Conservation (phyloP, 805 yeast species). For the Lipomyces mesembrius region DNA sequence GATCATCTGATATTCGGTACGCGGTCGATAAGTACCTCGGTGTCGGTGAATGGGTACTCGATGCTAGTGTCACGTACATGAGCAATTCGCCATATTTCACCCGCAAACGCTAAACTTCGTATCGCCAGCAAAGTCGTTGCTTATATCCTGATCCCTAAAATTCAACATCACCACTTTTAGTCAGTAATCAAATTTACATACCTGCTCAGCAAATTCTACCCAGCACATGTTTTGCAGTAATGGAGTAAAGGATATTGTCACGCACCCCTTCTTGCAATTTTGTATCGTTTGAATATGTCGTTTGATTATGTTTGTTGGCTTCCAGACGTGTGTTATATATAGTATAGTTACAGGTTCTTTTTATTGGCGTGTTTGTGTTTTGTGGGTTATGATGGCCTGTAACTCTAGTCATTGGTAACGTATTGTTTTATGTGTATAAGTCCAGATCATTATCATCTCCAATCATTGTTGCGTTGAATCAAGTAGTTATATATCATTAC, state of each 20-base stretch:
- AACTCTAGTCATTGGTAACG: neutral
- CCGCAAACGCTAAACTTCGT: slow-evolving; percentile 39
- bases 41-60: slow-evolving; percentile 83
- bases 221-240: neutral
- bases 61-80: slow-evolving; percentile 69
- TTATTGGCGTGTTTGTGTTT: slow-evolving; percentile 2
- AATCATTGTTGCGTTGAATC: neutral
- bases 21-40: slow-evolving; percentile 68
- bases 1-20: slow-evolving; percentile 52
- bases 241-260: neutral
- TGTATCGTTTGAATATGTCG: neutral
- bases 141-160: neutral
- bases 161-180: neutral
- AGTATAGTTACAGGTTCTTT: neutral
- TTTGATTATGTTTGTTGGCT: neutral
- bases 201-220: neutral
- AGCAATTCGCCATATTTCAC: slow-evolving; percentile 74
- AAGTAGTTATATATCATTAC: neutral
- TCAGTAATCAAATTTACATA: neutral
- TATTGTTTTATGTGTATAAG: neutral
- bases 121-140: neutral
- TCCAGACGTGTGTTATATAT: neutral
- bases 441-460: neutral
- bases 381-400: neutral
- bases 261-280: neutral